Evolutionary conservation across 257 asterid genomes (phyloP).

Genomic region (Fraxinus quadrangulata): DNA sequence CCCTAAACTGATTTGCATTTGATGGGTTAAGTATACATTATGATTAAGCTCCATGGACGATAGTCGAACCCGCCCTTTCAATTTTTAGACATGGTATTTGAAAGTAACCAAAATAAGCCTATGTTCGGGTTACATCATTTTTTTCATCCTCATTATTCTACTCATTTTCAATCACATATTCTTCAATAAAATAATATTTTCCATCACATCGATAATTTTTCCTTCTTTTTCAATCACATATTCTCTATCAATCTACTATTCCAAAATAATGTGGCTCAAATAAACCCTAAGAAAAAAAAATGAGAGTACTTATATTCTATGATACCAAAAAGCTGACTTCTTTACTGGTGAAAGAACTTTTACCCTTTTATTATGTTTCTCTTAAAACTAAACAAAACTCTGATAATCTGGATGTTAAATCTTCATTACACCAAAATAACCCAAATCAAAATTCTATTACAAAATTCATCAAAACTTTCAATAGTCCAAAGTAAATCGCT

Average conservation of each 20-base stretch:
- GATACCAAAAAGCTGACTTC: slow-evolving; percentile 17
- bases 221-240: no score
- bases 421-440: slow-evolving; percentile 1
- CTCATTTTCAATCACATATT: no score
- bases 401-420: not conserved
- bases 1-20: no score
- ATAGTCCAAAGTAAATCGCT: not conserved
- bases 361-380: not conserved
- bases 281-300: no score
- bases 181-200: no score
- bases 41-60: no score
- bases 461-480: not conserved
- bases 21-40: no score
- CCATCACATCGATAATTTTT: no score
- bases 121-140: no score
- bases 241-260: no score
- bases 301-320: not conserved
- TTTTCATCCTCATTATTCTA: no score
- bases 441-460: not conserved
- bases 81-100: not conserved
- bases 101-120: not conserved
- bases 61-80: not conserved
- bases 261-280: no score
- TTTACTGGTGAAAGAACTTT: slow-evolving; percentile 2
- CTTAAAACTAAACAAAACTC: slow-evolving; percentile 29